Evolutionary conservation across 1,139 yeast genomes (phyloP), one percentile per base, ranked within the genome.

Genomic region (Hansenula lynferdii): DNA sequence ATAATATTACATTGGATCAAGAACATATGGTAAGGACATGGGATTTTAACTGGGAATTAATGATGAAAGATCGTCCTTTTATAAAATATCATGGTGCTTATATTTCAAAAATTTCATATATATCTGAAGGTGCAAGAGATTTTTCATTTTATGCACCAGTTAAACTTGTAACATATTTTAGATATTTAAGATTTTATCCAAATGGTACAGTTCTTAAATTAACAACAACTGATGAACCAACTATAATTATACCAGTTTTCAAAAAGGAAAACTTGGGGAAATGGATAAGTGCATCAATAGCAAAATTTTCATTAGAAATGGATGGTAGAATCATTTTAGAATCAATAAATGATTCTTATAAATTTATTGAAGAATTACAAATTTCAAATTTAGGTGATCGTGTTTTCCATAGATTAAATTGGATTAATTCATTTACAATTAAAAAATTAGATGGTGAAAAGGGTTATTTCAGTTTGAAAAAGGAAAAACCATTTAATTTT

Each of bases 31-130:
- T 73, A 10, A 64, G 68, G 2, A 61, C 65, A 18, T 80, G 77
- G 66, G 67, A 67, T 34, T 61, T 64, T 38, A 66, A 80, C 27
- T 78, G 83, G 79, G 67, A 65, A 38, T 45, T 56, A 16, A 80
- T 82, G 87, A 53, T 65, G 5, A 53, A 48, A 30, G 59, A 70
- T 31, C 60, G 85, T 26, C 96, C 97, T 0, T 82, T 82, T 50
- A 53, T 90, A 18, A 82, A 90, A 53, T 86, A 77, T 57, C 67
- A 77, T 37, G 98, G 98, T 1, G 73, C 89, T 28, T 92, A 90
- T 55, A 85, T 92, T 23, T 80, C 95, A 51, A 85, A 84, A 11
- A 84, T 92, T 38, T 84, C 85, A 46, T 90, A 87, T 59, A 74
- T 85, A 49, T 73, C 95, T 42, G 85, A 85, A 54, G 95, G 97